phyloP scores from a whole-genome alignment of 495 filamentous ascomycete genomes.

The Sordaria brevicollis region DNA sequence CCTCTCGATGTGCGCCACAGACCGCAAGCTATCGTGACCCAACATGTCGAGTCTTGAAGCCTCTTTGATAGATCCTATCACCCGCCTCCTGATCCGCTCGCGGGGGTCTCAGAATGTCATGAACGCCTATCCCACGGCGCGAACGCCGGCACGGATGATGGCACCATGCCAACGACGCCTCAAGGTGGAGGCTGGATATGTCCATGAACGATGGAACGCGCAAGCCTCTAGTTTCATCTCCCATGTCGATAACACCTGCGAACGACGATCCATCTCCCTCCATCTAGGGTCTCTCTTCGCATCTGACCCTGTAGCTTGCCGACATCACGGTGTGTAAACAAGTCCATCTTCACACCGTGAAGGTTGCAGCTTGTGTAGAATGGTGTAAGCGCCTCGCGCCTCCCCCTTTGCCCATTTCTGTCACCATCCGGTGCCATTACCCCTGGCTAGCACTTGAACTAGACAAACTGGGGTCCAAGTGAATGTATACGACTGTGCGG shows the following conservation, averaged over 20 bases:
- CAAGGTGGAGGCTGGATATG: neutral
- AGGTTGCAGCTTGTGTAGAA: neutral
- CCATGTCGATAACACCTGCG: neutral
- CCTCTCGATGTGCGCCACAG: neutral
- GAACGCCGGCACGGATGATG: neutral
- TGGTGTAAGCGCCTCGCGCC: neutral
- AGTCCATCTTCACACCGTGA: neutral
- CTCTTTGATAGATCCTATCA: neutral
- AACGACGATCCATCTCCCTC: neutral
- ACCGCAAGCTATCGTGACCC: neutral
- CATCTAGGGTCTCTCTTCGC: neutral
- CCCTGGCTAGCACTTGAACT: neutral
- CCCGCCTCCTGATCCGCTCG: neutral
- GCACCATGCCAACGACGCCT: neutral
- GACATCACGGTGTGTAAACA: neutral
- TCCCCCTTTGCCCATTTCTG: neutral
- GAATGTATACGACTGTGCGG: neutral
- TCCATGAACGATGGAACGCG: neutral
- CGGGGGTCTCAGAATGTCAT: neutral
- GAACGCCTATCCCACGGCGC: neutral
- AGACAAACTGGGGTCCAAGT: neutral
- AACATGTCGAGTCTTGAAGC: neutral
- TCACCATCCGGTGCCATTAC: neutral
- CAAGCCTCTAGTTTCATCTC: neutral
- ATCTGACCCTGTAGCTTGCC: neutral